Evolutionary conservation across 1,284 basidiomycete species (phyloP), one percentile per base, ranked within the genome.

Genomic region (Chalciporus sp.): DNA sequence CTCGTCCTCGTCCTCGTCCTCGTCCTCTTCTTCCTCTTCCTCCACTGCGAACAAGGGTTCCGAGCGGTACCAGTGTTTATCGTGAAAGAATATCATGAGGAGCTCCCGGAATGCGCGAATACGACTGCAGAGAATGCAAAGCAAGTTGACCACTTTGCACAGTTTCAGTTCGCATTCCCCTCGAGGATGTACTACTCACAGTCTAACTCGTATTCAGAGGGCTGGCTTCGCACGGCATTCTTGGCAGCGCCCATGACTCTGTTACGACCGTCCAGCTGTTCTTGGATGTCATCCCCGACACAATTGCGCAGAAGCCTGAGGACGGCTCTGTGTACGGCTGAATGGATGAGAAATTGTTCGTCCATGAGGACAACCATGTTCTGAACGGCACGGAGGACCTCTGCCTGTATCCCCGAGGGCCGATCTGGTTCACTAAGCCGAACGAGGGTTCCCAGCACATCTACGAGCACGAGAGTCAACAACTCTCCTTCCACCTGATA

Each of bases 81-180:
- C 94, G 66, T 95, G 92, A 69, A 97, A 95, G 76, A 97, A 97
- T 58, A 98, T 95, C 81, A 96, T 90, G 39, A 98, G 83, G 2
- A 98, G 77, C 63, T 95, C 92, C 5, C 93, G 87, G 69, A 92
- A 91, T 43, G 91, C 92, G 51, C 90, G 82, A 68, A 96, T 95
- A 42, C 93, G 84, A 62, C 91, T 94, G 78, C 93, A 95, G 29
- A 97, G 72, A 60, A 93, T 92, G 73, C 94, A 95, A 48, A 96
- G 81, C 29, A 96, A 75, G 67, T 95, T 93, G 61, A 96, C 92
- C 70, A 96, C 89, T 90, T 65, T 45, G 57, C 51, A 47, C 19
- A n/a, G 26, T 16, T 40, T 58, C 31, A 59, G 53, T 29, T 11
- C 20, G 7, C 40, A 6, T 10, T 28, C n/a, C 4, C 26, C 33